Evolutionary conservation across 495 filamentous ascomycete species (phyloP).

Genomic region (Penicillium coffeae): DNA sequence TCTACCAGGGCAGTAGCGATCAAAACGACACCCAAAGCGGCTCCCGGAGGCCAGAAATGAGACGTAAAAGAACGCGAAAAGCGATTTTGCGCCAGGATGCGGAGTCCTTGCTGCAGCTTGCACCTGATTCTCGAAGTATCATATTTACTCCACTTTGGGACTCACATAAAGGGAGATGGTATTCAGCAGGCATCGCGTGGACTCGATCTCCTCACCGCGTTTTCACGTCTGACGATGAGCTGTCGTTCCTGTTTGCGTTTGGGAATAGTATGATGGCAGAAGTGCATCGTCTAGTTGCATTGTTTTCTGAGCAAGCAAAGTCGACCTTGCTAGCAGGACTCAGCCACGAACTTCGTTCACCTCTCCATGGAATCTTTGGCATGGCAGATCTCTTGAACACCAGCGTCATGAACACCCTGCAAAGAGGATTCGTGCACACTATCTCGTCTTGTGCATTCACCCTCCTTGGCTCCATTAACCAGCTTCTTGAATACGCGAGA

Average conservation of each 20-base stretch:
- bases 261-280: slow-evolving; percentile 57
- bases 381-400: slow-evolving; percentile 57
- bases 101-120: slow-evolving; percentile 8
- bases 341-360: slow-evolving; percentile 62
- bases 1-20: slow-evolving; percentile 1
- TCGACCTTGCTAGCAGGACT: slow-evolving; percentile 62
- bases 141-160: slow-evolving; percentile 19
- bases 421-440: slow-evolving; percentile 53
- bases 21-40: too few relatives aligned
- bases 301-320: slow-evolving; percentile 47
- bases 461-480: slow-evolving; percentile 61
- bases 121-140: slow-evolving; percentile 17
- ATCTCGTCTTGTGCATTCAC: slow-evolving; percentile 61
- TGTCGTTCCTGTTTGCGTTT: slow-evolving; percentile 49
- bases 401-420: slow-evolving; percentile 43
- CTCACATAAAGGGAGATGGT: slow-evolving; percentile 20
- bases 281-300: slow-evolving; percentile 45
- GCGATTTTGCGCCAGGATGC: slow-evolving; percentile 12
- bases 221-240: slow-evolving; percentile 37
- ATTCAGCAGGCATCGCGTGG: slow-evolving; percentile 45
- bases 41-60: too few relatives aligned
- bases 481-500: slow-evolving; percentile 53
- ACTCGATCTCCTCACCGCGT: slow-evolving; percentile 32
- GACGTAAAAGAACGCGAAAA: slow-evolving; percentile 12
- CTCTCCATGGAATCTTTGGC: slow-evolving; percentile 59